phyloP scores from a whole-genome alignment of 345 rosid genomes.

The Rhodamnia argentea region DNA sequence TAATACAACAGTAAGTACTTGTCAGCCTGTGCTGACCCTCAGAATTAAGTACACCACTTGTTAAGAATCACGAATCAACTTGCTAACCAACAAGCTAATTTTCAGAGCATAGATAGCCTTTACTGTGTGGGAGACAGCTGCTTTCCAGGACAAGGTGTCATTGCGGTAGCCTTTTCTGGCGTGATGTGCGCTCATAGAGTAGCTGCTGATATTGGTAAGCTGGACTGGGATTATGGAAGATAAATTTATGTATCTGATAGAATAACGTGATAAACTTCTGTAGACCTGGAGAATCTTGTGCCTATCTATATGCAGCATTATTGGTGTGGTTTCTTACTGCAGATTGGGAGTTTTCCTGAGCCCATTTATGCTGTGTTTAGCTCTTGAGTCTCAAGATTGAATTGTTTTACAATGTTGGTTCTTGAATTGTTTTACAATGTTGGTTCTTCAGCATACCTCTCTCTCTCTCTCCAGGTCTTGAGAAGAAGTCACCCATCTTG shows the following conservation, averaged over 20 bases:
- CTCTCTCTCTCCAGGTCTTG: conserved; percentile 35
- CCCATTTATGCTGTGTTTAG: background rate
- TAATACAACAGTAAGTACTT: conserved; percentile 66
- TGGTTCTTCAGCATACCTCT: background rate
- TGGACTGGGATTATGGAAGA: background rate
- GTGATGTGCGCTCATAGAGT: conserved; percentile 96
- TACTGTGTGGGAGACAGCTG: conserved; percentile 98
- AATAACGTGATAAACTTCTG: background rate
- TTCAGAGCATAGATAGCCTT: conserved; percentile 64
- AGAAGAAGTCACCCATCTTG: conserved; percentile 58
- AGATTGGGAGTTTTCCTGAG: background rate
- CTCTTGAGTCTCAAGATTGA: background rate
- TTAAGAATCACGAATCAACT: background rate
- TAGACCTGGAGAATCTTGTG: background rate
- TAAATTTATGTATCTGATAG: background rate
- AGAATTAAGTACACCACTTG: background rate
- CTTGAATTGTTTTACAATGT: background rate
- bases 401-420: background rate
- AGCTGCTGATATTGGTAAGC: conserved; percentile 91
- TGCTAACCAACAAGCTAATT: conserved; percentile 1
- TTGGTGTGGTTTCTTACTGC: background rate
- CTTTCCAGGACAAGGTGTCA: conserved; percentile 98
- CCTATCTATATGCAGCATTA: background rate
- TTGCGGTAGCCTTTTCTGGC: conserved; percentile 96
- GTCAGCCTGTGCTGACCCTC: background rate